Percentiles rank a stretch among this genome's conserved stretches.
Evolutionary conservation across 495 filamentous ascomycete species (phyloP).

Genomic region (Aspergillus bertholletiae): DNA sequence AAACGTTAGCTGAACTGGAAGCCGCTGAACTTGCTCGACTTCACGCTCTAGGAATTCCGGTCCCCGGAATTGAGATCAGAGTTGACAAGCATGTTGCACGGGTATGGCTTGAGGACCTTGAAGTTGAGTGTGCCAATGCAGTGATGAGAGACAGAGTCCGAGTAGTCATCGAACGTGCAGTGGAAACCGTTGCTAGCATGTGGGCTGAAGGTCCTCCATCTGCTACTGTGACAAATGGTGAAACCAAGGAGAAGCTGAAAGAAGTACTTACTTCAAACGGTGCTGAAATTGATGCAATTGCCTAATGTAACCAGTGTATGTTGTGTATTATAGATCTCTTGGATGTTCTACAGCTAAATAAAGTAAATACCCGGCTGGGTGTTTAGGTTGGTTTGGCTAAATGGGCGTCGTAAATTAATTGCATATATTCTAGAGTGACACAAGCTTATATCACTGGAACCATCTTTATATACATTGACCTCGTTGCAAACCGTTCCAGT

Average conservation of each 20-base stretch:
- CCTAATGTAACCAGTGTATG: constrained; percentile 12
- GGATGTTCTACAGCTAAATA: not conserved
- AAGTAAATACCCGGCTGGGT: not conserved
- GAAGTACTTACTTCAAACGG: constrained; percentile 20
- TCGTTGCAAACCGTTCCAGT: too few relatives aligned
- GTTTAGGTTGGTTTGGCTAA: not conserved
- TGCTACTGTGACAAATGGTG: constrained; percentile 14
- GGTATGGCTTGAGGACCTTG: constrained; percentile 87
- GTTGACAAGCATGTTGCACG: constrained; percentile 84
- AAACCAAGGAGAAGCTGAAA: constrained; percentile 11
- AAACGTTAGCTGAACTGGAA: constrained; percentile 52
- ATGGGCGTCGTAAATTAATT: not conserved
- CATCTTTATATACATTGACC: too few relatives aligned
- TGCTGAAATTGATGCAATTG: constrained; percentile 24
- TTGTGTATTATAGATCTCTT: constrained; percentile 8
- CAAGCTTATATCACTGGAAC: too few relatives aligned
- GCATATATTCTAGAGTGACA: too few relatives aligned
- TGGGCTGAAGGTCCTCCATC: constrained; percentile 42
- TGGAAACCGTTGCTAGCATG: constrained; percentile 85
- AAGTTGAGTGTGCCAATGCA: constrained; percentile 77
- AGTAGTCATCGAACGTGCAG: constrained; percentile 84
- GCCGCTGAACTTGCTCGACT: constrained; percentile 62
- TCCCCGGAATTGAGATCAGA: constrained; percentile 82
- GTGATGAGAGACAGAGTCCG: constrained; percentile 75
- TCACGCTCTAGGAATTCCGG: constrained; percentile 75